Conservation (phyloP, 768 basidiomycete species). For the Xerocomellus chrysenteron region DNA sequence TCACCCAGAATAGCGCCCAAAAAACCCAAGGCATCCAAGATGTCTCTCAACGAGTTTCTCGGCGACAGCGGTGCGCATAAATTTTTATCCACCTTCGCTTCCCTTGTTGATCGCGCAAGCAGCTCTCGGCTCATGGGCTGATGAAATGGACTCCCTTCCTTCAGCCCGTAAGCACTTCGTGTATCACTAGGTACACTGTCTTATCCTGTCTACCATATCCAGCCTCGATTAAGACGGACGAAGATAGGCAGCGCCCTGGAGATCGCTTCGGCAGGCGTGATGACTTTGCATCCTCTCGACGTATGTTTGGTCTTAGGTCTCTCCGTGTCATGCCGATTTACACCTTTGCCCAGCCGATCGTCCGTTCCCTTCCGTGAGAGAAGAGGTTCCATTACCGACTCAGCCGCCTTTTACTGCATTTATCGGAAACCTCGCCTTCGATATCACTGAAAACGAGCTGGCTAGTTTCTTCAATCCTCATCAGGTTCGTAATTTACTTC, state of each 20-base stretch:
- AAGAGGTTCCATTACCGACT: slow-evolving; percentile 95
- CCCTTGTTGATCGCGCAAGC: slow-evolving; percentile 14
- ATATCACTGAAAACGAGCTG: slow-evolving; percentile 81
- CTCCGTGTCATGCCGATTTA: slow-evolving; percentile 9
- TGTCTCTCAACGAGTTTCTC: slow-evolving; percentile 90
- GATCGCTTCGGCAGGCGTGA: slow-evolving; percentile 61
- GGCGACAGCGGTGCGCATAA: slow-evolving; percentile 70
- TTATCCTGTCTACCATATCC: slow-evolving; percentile 17
- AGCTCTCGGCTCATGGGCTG: slow-evolving; percentile 97
- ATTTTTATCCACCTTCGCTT: slow-evolving; percentile 14
- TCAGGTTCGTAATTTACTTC: slow-evolving; percentile 43
- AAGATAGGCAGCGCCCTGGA: slow-evolving; percentile 51
- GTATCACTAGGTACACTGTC: slow-evolving; percentile 3
- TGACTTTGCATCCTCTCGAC: slow-evolving; percentile 61
- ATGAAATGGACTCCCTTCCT: slow-evolving; percentile 94
- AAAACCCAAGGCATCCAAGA: slow-evolving; percentile 82
- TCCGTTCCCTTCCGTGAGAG: slow-evolving; percentile 59
- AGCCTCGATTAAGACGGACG: slow-evolving; percentile 73
- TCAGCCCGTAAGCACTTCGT: slow-evolving; percentile 75
- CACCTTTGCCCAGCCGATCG: slow-evolving; percentile 49
- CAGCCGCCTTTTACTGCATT: slow-evolving; percentile 96
- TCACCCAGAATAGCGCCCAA: slow-evolving; percentile 65
- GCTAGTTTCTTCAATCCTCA: slow-evolving; percentile 73
- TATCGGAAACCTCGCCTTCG: slow-evolving; percentile 93
- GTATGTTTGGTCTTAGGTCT: slow-evolving; percentile 41